Evolutionary conservation across 179 eudicot species (phyloP).

Genomic region (Monotropa hypopitys): DNA sequence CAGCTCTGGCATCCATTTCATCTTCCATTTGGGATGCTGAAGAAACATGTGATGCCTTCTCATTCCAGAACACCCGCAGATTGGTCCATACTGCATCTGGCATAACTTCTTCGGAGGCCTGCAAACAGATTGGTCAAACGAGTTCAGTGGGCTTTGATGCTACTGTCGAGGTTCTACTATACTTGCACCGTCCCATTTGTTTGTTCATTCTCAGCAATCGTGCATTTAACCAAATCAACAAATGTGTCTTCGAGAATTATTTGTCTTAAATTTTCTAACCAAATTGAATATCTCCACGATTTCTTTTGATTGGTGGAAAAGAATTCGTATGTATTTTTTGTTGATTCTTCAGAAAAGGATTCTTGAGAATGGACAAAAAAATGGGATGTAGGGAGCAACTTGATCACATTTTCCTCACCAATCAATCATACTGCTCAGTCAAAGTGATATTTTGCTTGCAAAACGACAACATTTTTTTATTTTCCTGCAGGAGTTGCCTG

Average conservation of each 20-base stretch:
- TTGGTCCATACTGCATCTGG: conserved; percentile 2
- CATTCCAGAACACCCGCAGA: conserved; percentile 32
- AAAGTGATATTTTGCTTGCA: neutral
- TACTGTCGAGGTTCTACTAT: neutral
- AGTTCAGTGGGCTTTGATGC: neutral
- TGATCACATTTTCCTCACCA: neutral
- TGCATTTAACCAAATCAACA: neutral
- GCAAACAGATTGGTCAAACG: conserved; percentile 3
- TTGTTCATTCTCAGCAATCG: neutral
- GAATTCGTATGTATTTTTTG: neutral
- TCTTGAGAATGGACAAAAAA: neutral
- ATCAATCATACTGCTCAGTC: neutral
- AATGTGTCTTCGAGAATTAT: neutral
- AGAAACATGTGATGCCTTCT: conserved; percentile 91
- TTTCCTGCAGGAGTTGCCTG: conserved; percentile 2
- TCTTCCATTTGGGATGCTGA: conserved; percentile 93
- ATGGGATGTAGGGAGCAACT: neutral
- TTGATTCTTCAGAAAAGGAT: neutral
- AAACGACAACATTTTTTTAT: neutral
- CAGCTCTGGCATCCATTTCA: conserved; percentile 27
- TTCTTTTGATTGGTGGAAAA: neutral
- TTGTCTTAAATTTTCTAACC: neutral
- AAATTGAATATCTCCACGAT: neutral
- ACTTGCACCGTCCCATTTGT: neutral
- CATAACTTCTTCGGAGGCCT: neutral